Evolutionary conservation across 2,329 filamentous ascomycete species (phyloP), one percentile per base, ranked within the genome.

Genomic region (Neonectria sp.): DNA sequence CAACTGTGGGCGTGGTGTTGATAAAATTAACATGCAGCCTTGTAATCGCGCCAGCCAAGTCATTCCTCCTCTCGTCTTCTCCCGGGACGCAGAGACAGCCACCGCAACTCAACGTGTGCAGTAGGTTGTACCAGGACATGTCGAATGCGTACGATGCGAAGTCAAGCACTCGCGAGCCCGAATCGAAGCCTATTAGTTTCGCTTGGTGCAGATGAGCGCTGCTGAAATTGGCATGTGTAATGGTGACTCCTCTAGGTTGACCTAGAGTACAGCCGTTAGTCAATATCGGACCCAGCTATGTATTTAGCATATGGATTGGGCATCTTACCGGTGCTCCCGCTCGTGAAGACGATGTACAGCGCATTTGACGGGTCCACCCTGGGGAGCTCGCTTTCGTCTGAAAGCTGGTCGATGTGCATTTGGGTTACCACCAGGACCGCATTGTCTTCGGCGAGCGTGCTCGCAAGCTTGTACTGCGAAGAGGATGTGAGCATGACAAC

Each of bases 71-170:
- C 27, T 63, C 59, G 15, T 60, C 55, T 27, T 67, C 65, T 37
- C 45, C 52, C 11, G 65, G 60, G n/a, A 67, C 48, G 37, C 65
- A 67, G 25, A 64, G 33, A 55, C 45, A 59, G 24, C 53, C 65
- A 27, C 65, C 65, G 31, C n/a, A 49, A 21, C 43, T 24, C 2
- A 63, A 60, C 49, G 27, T 64, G 53, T 33, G 46, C 13, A 55
- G 48, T 63, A 48, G 35, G 24, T 35, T 35, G 4, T 35, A 57
- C 40, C 55, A 57, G 40, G 25, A 57, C 43, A 60, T 51, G 48
- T 67, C 65, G 49, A 67, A 67, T 37, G 55, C 48, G 43, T 63
- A 67, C 11, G 60, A 48, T 35, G 60, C 55, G 40, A 67, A 58
- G 35, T 64, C 3, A 35, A 35, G 33, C 33, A 35, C 33, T 35